Percentiles rank a stretch among this genome's conserved stretches.
Conservation (phyloP, 2,329 filamentous ascomycete genomes). For the Neoarthrinium moseri region DNA sequence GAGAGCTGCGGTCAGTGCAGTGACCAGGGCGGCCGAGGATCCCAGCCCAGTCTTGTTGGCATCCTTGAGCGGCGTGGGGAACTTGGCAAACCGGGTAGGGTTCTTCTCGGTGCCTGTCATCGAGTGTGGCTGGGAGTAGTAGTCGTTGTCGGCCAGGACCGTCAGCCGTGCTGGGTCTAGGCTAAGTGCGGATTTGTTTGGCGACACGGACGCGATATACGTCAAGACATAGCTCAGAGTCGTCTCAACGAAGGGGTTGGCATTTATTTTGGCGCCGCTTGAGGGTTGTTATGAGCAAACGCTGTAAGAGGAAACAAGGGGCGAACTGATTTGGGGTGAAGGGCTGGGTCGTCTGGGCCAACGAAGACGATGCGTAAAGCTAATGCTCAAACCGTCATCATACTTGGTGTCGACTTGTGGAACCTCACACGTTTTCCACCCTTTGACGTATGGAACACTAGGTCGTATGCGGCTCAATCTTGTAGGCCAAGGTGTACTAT, state of each 20-base stretch:
- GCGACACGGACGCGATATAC: conserved; percentile 60
- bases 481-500: too few relatives aligned
- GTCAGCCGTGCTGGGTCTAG: conserved; percentile 73
- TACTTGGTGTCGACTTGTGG: too few relatives aligned
- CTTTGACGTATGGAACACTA: neutral
- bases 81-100: conserved; percentile 67
- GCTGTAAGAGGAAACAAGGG: neutral
- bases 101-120: conserved; percentile 20
- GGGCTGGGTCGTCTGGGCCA: neutral
- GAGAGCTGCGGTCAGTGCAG: conserved; percentile 75
- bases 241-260: conserved; percentile 90
- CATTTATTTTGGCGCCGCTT: conserved; percentile 44
- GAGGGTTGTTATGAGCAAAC: conserved; percentile 7
- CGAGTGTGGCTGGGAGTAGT: conserved; percentile 74
- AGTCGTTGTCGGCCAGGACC: conserved; percentile 92
- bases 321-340: too few relatives aligned
- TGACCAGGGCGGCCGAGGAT: conserved; percentile 91
- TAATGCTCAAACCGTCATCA: neutral
- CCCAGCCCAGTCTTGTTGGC: conserved; percentile 96
- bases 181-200: conserved; percentile 37
- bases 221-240: conserved; percentile 84
- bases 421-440: too few relatives aligned
- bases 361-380: neutral
- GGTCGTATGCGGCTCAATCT: too few relatives aligned
- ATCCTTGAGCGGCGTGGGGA: conserved; percentile 69